Percentiles rank a stretch among this genome's conserved stretches.
These are phyloP conservation scores for Pseudonectria foliicola DNA, from an alignment of 2,329 filamentous ascomycete genomes.

Conservation along the genomic window DNA sequence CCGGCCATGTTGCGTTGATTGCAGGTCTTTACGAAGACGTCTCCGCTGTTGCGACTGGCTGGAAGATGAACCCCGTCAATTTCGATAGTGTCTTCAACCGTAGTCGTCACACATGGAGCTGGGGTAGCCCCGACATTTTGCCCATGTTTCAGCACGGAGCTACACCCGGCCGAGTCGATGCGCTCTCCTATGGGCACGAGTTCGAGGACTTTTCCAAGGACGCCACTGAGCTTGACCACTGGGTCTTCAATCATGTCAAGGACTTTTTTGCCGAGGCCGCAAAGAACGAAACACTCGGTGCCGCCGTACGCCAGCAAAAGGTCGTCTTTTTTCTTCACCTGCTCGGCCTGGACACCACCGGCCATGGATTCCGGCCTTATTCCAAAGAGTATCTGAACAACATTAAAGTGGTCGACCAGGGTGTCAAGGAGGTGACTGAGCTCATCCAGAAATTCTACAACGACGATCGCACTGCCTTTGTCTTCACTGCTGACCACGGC, in stretches of 20 bases:
- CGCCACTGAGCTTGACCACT: constrained; percentile 74
- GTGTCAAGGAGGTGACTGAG: constrained; percentile 75
- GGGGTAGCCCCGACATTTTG: constrained; percentile 95
- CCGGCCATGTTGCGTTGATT: constrained; percentile 93
- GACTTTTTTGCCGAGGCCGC: constrained; percentile 75
- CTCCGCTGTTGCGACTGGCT: constrained; percentile 91
- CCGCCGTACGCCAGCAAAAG: constrained; percentile 71
- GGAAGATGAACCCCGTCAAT: constrained; percentile 97
- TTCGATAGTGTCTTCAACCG: constrained; percentile 99
- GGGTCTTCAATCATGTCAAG: constrained; percentile 95
- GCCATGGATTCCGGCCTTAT: constrained; percentile 81
- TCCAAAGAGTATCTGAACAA: constrained; percentile 94
- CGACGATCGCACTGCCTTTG: constrained; percentile 80
- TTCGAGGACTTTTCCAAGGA: constrained; percentile 85
- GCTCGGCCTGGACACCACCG: constrained; percentile 83
- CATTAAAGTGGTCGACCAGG: constrained; percentile 87
- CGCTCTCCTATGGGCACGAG: constrained; percentile 76
- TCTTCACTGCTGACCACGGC: constrained; percentile 96
- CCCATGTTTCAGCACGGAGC: constrained; percentile 97
- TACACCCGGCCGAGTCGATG: constrained; percentile 76
- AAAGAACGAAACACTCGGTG: constrained; percentile 67
- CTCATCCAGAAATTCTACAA: constrained; percentile 80
- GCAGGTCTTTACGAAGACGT: constrained; percentile 97
- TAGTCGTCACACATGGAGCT: constrained; percentile 96
- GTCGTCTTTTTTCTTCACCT: constrained; percentile 93